These are phyloP conservation scores for Trametopsis cervina DNA, from an alignment of 768 basidiomycete genomes.

Conservation along the genomic window DNA sequence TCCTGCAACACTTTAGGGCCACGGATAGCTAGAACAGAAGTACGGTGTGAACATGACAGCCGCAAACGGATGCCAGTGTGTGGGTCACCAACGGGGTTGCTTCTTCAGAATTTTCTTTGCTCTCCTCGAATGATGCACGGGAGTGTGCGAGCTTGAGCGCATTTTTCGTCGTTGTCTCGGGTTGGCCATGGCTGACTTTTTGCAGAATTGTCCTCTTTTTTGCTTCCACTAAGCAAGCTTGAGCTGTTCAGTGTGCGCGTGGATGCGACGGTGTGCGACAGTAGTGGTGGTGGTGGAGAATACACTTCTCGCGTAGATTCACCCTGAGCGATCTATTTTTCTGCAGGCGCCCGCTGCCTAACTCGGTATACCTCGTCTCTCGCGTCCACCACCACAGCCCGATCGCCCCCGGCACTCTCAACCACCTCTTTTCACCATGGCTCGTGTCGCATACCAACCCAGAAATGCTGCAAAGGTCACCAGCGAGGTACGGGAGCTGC, in stretches of 20 bases:
- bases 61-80: slow-evolving; percentile 5
- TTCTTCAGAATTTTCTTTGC: slow-evolving; percentile 76
- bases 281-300: background rate
- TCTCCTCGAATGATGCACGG: slow-evolving; percentile 66
- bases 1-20: slow-evolving; percentile 78
- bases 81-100: slow-evolving; percentile 52
- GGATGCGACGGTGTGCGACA: background rate
- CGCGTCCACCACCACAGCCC: slow-evolving; percentile 5
- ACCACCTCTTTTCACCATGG: slow-evolving; percentile 21
- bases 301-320: background rate
- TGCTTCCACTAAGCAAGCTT: background rate
- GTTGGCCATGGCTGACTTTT: slow-evolving; percentile 82
- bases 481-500: slow-evolving; percentile 15
- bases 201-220: background rate
- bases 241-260: too few relatives aligned
- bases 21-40: slow-evolving; percentile 49
- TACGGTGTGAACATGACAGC: slow-evolving; percentile 12
- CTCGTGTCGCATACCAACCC: slow-evolving; percentile 28
- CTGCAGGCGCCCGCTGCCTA: slow-evolving; percentile 4
- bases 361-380: slow-evolving; percentile 8
- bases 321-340: slow-evolving; percentile 1
- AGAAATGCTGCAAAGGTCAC: slow-evolving; percentile 19
- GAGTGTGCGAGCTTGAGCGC: slow-evolving; percentile 67
- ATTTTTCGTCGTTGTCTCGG: slow-evolving; percentile 88
- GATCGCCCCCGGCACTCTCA: slow-evolving; percentile 13